Evolutionary conservation across 352 stramenopile genomes (phyloP).

Genomic region (Aphanomyces invadans): DNA sequence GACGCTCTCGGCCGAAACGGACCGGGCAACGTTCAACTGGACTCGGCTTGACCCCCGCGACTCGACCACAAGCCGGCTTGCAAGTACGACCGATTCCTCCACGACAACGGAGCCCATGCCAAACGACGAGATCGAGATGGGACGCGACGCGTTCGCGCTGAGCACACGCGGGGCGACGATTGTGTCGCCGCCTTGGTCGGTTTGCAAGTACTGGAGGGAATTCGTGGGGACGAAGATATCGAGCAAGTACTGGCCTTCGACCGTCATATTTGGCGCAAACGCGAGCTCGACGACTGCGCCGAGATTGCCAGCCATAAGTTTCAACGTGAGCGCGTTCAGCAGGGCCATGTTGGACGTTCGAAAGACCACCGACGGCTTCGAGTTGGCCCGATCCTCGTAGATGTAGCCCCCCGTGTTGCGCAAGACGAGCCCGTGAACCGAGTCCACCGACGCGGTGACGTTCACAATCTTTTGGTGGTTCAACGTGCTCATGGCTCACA

Average conservation of each 20-base stretch:
- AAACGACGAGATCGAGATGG: background rate
- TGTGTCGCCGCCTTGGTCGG: background rate
- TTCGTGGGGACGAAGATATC: background rate
- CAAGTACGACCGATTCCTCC: background rate
- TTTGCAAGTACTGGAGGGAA: background rate
- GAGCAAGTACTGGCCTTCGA: background rate
- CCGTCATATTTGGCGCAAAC: background rate
- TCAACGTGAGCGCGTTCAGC: background rate
- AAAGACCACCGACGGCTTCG: background rate
- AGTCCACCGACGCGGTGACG: background rate
- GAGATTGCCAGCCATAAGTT: background rate
- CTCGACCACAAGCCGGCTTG: background rate
- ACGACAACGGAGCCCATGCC: background rate
- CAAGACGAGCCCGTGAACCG: background rate
- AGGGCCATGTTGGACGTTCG: background rate
- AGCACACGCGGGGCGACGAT: background rate
- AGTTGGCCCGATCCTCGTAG: background rate
- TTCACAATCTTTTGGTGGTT: background rate
- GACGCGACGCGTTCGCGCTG: background rate
- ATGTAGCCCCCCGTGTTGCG: slow-evolving; percentile 2
- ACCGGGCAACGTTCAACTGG: background rate
- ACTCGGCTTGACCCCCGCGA: background rate
- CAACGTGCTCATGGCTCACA: background rate
- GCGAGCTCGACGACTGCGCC: background rate
- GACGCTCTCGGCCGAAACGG: background rate